These are phyloP conservation scores for Vitellaria paradoxa DNA, from an alignment of 179 eudicot species.

Conservation along the genomic window DNA sequence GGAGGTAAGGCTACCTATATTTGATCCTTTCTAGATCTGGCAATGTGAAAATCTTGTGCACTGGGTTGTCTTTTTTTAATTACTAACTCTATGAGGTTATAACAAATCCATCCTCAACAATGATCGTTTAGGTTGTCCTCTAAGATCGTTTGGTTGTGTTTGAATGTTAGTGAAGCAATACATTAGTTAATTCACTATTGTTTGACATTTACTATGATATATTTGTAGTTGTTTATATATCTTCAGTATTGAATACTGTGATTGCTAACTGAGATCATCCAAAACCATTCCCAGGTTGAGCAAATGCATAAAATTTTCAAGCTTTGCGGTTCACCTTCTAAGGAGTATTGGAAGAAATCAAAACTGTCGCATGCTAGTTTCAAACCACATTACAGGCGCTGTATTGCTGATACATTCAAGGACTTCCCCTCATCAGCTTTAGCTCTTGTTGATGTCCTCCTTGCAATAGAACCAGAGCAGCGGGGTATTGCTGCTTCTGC, in stretches of 20 bases:
- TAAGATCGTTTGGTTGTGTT: background rate
- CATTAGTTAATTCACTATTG: background rate
- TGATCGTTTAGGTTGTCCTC: background rate
- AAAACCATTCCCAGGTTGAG: conserved; percentile 37
- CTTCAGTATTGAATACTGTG: background rate
- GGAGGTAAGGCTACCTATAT: background rate
- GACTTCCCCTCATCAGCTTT: conserved; percentile 56
- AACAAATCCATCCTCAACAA: background rate
- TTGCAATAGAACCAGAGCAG: conserved; percentile 49
- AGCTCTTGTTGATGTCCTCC: conserved; percentile 50
- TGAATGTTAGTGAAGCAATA: background rate
- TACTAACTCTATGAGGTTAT: background rate
- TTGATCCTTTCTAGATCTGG: background rate
- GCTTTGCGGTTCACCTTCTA: conserved; percentile 61
- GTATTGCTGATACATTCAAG: conserved; percentile 49
- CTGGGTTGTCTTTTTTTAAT: background rate
- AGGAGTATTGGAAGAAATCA: conserved; percentile 54
- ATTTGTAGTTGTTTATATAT: background rate
- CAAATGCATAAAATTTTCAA: conserved; percentile 63
- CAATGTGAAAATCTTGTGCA: background rate
- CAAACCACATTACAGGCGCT: conserved; percentile 47
- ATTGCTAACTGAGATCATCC: background rate
- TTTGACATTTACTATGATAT: background rate
- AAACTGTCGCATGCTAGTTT: conserved; percentile 53
- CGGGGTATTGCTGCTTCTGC: conserved; percentile 57